phyloP scores from a whole-genome alignment of 805 yeast species.

The Yarrowia alimentaria region DNA sequence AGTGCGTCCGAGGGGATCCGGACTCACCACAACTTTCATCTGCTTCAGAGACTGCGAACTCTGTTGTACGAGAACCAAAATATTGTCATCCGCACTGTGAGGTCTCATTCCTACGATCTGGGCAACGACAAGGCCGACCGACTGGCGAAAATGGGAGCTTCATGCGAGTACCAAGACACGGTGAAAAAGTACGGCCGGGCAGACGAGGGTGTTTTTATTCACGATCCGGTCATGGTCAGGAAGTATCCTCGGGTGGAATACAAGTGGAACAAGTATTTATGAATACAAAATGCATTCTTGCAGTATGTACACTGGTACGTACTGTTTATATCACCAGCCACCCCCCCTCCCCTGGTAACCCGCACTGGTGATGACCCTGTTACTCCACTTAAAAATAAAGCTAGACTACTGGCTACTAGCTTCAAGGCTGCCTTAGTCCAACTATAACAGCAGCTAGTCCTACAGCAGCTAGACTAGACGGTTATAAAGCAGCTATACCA shows the following conservation, averaged over 20 bases:
- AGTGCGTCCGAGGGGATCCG: not conserved
- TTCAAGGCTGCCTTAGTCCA: too few relatives aligned
- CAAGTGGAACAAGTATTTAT: not conserved
- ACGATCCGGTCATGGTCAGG: not conserved
- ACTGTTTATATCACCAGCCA: too few relatives aligned
- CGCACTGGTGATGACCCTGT: too few relatives aligned
- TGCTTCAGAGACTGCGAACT: not conserved
- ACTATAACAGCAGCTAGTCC: too few relatives aligned
- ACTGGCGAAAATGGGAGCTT: not conserved
- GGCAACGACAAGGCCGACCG: not conserved
- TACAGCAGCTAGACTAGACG: too few relatives aligned
- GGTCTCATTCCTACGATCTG: not conserved
- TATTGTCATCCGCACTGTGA: not conserved
- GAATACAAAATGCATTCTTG: slow-evolving; percentile 1
- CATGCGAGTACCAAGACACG: not conserved
- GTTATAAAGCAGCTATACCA: too few relatives aligned
- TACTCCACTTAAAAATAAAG: too few relatives aligned
- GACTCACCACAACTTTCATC: not conserved
- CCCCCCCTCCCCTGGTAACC: too few relatives aligned
- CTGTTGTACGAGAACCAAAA: slow-evolving; percentile 2
- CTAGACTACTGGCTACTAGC: too few relatives aligned
- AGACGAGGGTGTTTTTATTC: not conserved
- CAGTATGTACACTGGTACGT: too few relatives aligned
- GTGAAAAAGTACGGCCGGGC: not conserved
- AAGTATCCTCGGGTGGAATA: not conserved